Base-by-base conservation (phyloP, 2,329 filamentous ascomycete genomes). In the Didymosphaeria variabile region DNA sequence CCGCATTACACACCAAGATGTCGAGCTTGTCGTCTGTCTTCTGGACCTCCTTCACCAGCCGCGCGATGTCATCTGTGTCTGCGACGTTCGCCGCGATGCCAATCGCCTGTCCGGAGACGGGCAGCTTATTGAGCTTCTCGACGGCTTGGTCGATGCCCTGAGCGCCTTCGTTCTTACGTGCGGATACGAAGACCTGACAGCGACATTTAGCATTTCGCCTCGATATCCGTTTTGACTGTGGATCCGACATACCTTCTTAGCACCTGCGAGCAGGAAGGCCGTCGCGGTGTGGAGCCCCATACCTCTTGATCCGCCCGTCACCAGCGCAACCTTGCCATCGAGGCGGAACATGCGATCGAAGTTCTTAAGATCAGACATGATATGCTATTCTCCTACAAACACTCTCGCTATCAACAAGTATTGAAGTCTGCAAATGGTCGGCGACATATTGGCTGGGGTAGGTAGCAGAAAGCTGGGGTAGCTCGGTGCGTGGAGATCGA, bases 1-100 rank as follows among this genome's bases (percentile, higher is more conserved):
- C 78, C 10, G 78, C 78, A 59, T 80, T 80, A 53, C 73, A 73
- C 15, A 80, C 73, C 2, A 80, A 67, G 49, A 80, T 78, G 55
- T 80, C 76, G 10, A 79, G 60, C 44, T 71, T 70, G 21, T 69
- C 67, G 15, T 73, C 69, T 2, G 69, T 72, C 57, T 76, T 68
- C 50, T 72, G 61, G 4, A 79, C 66, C 57, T 76, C 69, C 32
- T 67, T 69, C 10, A 78, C 72, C 13, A 80, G 61, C 32, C 70
- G 62, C 56, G 68, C 65, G 45, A 79, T 78, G 9, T 78, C 76
- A n/a, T 76, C 72, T 3, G 72, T 73, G 29, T 78, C 67, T 7
- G 77, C 76, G 21, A 77, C 76, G 57, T 80, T 79, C 4, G 78
- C 75, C 8, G 77, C 72, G 9, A 79, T 73, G 2, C 76, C 73